Conservation (phyloP, 164 flowering plant genomes). For the Paratinospora sagittata region DNA sequence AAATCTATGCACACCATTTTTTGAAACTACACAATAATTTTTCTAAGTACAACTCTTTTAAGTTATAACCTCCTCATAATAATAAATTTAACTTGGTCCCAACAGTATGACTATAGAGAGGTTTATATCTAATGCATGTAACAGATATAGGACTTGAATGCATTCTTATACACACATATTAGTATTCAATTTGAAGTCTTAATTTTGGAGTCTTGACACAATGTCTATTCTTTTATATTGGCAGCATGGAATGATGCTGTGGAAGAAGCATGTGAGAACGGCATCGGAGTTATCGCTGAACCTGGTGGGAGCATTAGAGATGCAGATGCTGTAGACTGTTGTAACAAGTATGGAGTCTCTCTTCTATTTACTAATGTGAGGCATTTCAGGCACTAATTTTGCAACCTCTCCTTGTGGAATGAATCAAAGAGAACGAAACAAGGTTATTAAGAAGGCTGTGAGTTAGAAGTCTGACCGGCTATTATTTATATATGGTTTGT, state of each 20-base stretch:
- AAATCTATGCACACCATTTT: no score
- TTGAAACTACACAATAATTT: no score
- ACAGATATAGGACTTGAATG: background rate
- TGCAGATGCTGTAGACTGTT: slow-evolving; percentile 85
- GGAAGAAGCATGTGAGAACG: slow-evolving; percentile 89
- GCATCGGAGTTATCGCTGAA: slow-evolving; percentile 70
- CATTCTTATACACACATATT: background rate
- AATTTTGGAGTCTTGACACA: background rate
- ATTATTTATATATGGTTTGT: background rate
- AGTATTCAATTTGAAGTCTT: background rate
- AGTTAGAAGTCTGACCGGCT: no score
- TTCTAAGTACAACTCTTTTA: no score
- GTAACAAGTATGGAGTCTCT: slow-evolving; percentile 85
- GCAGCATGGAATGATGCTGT: slow-evolving; percentile 99
- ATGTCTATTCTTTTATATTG: background rate
- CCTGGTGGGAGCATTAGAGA: slow-evolving; percentile 97
- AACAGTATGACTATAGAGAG: no score
- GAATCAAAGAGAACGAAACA: no score
- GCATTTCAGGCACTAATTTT: slow-evolving; percentile 74
- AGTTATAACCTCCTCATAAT: no score
- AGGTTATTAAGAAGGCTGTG: background rate
- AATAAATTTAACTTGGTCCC: no score
- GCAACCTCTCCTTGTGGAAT: no score
- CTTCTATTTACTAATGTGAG: slow-evolving; percentile 80
- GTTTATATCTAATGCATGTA: background rate